Evolutionary conservation across 164 flowering plant genomes (phyloP).

Genomic region (Stephania yunnanensis): DNA sequence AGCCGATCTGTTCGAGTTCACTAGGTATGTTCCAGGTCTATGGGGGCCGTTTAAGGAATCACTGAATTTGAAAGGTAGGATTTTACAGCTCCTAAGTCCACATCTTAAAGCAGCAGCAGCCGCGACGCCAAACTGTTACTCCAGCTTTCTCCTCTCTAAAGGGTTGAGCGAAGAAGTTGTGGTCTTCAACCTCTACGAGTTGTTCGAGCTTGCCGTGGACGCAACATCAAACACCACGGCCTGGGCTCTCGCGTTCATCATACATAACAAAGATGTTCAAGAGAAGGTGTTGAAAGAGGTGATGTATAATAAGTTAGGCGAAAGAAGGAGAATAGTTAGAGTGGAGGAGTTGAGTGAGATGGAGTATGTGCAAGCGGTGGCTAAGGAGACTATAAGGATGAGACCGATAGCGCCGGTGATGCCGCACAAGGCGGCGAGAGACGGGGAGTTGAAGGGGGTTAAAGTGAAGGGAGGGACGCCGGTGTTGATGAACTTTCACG

Average conservation of each 20-base stretch:
- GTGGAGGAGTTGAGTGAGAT: constrained; percentile 13
- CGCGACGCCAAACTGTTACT: neutral
- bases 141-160: constrained; percentile 16
- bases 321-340: neutral
- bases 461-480: constrained; percentile 15
- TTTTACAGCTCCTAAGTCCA: constrained; percentile 13
- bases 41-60: constrained; percentile 1
- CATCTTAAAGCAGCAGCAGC: too few species aligned
- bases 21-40: constrained; percentile 10
- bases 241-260: constrained; percentile 22
- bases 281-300: constrained; percentile 13
- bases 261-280: constrained; percentile 7
- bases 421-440: constrained; percentile 8
- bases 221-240: constrained; percentile 15
- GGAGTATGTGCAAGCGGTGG: constrained; percentile 15
- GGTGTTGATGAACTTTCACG: constrained; percentile 18
- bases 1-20: constrained; percentile 11
- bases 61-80: constrained; percentile 2
- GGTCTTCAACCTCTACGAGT: constrained; percentile 14
- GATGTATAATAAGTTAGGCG: neutral
- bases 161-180: constrained; percentile 9
- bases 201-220: constrained; percentile 16
- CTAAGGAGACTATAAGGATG: constrained; percentile 14
- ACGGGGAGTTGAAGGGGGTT: constrained; percentile 11
- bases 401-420: constrained; percentile 15